Evolutionary conservation across 148 eudicot genomes (phyloP).

Genomic region (Camellia sinensis): DNA sequence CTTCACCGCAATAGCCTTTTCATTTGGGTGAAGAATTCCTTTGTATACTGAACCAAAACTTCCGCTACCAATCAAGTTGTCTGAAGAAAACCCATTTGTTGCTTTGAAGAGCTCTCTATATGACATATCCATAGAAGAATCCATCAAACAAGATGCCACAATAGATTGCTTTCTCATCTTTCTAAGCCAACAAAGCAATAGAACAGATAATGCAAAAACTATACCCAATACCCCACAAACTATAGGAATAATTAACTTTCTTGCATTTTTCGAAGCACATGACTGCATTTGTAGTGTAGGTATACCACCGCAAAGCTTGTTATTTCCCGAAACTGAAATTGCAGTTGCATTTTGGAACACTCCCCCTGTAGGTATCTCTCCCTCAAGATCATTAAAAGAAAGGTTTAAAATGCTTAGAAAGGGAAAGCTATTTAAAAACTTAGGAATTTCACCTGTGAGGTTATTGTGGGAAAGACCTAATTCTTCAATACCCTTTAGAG

Average conservation of each 20-base stretch:
- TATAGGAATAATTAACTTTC: neutral
- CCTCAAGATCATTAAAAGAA: constrained; percentile 34
- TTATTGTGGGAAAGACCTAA: constrained; percentile 23
- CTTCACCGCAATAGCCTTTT: constrained; percentile 7
- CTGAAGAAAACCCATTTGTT: constrained; percentile 18
- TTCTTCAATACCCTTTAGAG: neutral
- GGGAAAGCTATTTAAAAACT: neutral
- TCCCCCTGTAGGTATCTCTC: constrained; percentile 27
- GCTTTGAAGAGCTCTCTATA: constrained; percentile 13
- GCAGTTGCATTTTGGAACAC: constrained; percentile 25
- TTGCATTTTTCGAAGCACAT: constrained; percentile 14
- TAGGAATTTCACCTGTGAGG: constrained; percentile 19
- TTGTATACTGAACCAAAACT: constrained; percentile 20
- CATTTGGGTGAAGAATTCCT: neutral
- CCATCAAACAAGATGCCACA: neutral
- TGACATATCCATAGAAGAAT: neutral
- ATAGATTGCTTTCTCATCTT: neutral
- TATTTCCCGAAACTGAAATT: constrained; percentile 24
- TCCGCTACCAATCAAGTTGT: constrained; percentile 15
- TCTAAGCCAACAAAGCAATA: neutral
- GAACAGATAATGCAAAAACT: neutral
- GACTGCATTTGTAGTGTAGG: constrained; percentile 20
- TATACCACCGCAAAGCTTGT: constrained; percentile 31
- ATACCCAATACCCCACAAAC: constrained; percentile 7
- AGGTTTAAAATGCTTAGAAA: constrained; percentile 14